Base-by-base conservation (phyloP, 208 protist genomes). In the Crithidia sp. region DNA sequence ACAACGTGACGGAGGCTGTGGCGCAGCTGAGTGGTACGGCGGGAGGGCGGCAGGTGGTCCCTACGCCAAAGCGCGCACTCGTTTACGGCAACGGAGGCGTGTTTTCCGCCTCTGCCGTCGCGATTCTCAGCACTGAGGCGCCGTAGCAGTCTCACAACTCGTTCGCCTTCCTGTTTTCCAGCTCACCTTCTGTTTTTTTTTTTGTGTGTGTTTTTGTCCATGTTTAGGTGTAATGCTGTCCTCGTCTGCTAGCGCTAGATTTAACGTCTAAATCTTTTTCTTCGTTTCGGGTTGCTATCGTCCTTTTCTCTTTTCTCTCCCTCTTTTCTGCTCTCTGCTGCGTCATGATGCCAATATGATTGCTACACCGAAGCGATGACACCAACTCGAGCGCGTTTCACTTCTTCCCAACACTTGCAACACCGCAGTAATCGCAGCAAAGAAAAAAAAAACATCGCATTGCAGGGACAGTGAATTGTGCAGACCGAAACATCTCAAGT, bases 81-180 rank as follows among this genome's bases (percentile, higher is more conserved):
- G 89, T 95, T 37, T 97, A 97, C 71, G 93, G 91, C 37, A 97
- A 96, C 77, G 93, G 91, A 7, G 93, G 91, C 58, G 85, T 97
- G 36, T 96, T 97, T 67, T 94, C 85, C 16, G 79, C 83, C 39
- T 91, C 82, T 0, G 82, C 86, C 13, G 89, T 97, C 2, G 93
- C 89, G 13, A 88, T 97, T 45, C 79, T 97, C 13, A 82, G 81
- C 39, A 67, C 68, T n/a, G 87, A 84, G 16, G 82, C 81, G 45
- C 68, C 68, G 10, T 75, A 58, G 45, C 19, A 3, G 36, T 68
- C 5, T 58, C 17, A 43, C 41, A 7, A 39, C 0, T 64, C 3
- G n/a, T 37, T 40, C 40, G 13, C 28, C 28, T 63, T 50, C 0
- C n/a, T 50, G 41, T 45, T 13, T 37, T 49, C 12, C 45, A 7